These are phyloP conservation scores for Naegleria lovaniensis DNA, from an alignment of 208 protist genomes.

Conservation along the genomic window DNA sequence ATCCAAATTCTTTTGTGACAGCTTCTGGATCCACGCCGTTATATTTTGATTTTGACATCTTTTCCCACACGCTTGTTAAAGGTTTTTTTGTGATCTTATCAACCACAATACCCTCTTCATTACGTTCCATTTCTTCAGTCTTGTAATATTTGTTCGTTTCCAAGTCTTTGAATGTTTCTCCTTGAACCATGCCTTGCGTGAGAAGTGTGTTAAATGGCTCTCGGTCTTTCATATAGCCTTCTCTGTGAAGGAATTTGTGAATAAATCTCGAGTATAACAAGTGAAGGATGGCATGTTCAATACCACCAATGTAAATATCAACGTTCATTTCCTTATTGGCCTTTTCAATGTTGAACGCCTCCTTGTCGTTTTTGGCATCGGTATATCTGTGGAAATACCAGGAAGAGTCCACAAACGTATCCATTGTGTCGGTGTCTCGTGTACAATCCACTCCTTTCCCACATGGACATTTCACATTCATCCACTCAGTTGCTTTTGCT, in stretches of 20 bases:
- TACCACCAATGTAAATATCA: slow-evolving; percentile 71
- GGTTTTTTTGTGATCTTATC: slow-evolving; percentile 19
- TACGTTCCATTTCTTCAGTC: slow-evolving; percentile 26
- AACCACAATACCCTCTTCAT: background rate
- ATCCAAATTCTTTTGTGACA: slow-evolving; percentile 30
- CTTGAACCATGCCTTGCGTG: slow-evolving; percentile 31
- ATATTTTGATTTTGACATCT: slow-evolving; percentile 73
- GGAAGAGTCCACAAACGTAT: slow-evolving; percentile 75
- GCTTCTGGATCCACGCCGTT: slow-evolving; percentile 63
- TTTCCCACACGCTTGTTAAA: slow-evolving; percentile 51
- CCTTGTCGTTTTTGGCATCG: slow-evolving; percentile 48
- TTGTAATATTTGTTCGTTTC: slow-evolving; percentile 32
- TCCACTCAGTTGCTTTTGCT: slow-evolving; percentile 15
- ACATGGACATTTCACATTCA: slow-evolving; percentile 30
- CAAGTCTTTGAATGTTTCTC: slow-evolving; percentile 27
- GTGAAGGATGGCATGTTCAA: slow-evolving; percentile 75
- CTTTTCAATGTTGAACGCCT: slow-evolving; percentile 35
- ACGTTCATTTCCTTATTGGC: slow-evolving; percentile 55
- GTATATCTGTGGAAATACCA: slow-evolving; percentile 73
- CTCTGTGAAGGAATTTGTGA: slow-evolving; percentile 52
- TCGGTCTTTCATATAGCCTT: background rate
- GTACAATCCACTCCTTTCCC: slow-evolving; percentile 32
- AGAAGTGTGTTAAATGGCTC: slow-evolving; percentile 41
- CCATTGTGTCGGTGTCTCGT: slow-evolving; percentile 76
- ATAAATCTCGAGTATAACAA: slow-evolving; percentile 73